These are phyloP conservation scores for Byssoonygena ceratinophila DNA, from an alignment of 2,329 filamentous ascomycete species.

Conservation along the genomic window DNA sequence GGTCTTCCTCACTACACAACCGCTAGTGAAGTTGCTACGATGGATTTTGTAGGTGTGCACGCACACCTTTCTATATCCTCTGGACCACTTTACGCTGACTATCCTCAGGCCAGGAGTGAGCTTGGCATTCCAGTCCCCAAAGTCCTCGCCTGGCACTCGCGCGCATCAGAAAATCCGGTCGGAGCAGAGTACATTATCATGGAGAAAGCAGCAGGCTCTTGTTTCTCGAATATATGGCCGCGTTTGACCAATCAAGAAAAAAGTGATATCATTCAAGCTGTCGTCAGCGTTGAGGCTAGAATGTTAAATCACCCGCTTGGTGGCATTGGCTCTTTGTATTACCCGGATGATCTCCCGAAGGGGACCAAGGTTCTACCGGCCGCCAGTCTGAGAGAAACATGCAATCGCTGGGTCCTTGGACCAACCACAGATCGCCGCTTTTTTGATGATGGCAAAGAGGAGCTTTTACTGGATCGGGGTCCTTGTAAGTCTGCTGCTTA, in stretches of 20 bases:
- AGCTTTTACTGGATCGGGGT: not conserved
- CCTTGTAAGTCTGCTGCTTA: not conserved
- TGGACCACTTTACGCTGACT: not conserved
- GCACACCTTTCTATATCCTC: too few species aligned
- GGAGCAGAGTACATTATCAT: constrained; percentile 26
- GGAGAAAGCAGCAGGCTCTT: constrained; percentile 20
- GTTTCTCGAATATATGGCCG: constrained; percentile 1
- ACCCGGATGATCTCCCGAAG: constrained; percentile 2
- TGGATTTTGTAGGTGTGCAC: too few species aligned
- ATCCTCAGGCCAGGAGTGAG: not conserved
- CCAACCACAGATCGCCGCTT: constrained; percentile 4
- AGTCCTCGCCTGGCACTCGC: constrained; percentile 20
- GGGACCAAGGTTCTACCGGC: not conserved
- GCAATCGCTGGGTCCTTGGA: constrained; percentile 8
- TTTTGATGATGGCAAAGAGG: constrained; percentile 3
- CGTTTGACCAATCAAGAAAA: not conserved
- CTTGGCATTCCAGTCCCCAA: constrained; percentile 22
- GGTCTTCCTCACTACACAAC: too few species aligned
- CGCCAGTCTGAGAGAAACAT: not conserved
- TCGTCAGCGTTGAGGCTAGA: constrained; percentile 1
- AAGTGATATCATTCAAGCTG: constrained; percentile 1
- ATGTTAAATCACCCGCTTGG: constrained; percentile 2
- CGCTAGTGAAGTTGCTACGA: too few species aligned
- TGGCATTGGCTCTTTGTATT: constrained; percentile 11
- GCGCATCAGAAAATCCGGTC: constrained; percentile 18